Percentiles rank a stretch among this genome's conserved stretches.
Conservation (phyloP, 2,329 filamentous ascomycete genomes). For the Fusarium sp. region DNA sequence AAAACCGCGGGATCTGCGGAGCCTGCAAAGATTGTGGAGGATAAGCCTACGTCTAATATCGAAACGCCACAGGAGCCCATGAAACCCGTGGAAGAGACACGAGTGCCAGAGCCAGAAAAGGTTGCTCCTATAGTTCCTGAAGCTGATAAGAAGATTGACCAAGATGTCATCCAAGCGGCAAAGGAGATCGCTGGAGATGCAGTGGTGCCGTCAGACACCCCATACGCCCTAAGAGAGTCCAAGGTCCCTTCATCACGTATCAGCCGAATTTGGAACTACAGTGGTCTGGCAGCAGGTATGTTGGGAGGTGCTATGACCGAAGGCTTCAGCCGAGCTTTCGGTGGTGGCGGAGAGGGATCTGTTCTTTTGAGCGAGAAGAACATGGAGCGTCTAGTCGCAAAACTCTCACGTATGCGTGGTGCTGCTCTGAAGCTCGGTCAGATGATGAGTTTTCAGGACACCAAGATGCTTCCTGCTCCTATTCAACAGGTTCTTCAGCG, state of each 20-base stretch:
- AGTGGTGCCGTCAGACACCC: slow-evolving; percentile 38
- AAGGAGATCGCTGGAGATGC: slow-evolving; percentile 45
- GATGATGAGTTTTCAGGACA: slow-evolving; percentile 98
- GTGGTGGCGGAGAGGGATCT: slow-evolving; percentile 76
- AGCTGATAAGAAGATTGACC: slow-evolving; percentile 23
- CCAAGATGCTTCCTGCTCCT: slow-evolving; percentile 89
- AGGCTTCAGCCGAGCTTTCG: slow-evolving; percentile 82
- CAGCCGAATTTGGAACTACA: slow-evolving; percentile 93
- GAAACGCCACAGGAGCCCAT: background rate
- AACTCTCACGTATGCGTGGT: slow-evolving; percentile 94
- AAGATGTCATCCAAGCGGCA: slow-evolving; percentile 43
- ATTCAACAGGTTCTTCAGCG: slow-evolving; percentile 93
- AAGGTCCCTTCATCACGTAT: slow-evolving; percentile 89
- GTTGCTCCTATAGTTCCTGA: slow-evolving; percentile 4
- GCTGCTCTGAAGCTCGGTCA: slow-evolving; percentile 97
- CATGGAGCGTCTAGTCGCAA: slow-evolving; percentile 92
- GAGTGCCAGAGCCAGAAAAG: slow-evolving; percentile 3
- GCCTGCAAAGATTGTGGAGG: background rate
- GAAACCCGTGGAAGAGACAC: background rate
- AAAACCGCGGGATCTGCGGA: background rate
- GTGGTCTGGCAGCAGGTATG: slow-evolving; percentile 94
- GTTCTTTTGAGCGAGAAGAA: slow-evolving; percentile 90
- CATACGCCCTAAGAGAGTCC: slow-evolving; percentile 86
- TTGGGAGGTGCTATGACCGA: slow-evolving; percentile 92
- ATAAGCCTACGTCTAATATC: background rate